phyloP scores from a whole-genome alignment of 495 filamentous ascomycete genomes.

The Lasiosphaeriaceae sp. region DNA sequence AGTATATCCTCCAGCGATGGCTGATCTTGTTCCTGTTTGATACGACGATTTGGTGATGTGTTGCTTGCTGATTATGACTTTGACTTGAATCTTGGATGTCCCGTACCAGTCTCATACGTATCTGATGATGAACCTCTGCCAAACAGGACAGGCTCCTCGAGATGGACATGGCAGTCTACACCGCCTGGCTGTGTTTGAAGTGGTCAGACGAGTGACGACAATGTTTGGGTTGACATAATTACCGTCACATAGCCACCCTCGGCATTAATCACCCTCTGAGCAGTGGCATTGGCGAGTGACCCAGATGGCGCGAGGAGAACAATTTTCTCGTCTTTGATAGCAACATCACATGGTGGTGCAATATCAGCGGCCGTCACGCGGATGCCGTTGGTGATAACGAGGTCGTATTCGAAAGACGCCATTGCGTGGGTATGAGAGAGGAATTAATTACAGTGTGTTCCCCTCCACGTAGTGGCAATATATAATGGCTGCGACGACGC shows the following conservation, averaged over 20 bases:
- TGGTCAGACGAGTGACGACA: background rate
- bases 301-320: slow-evolving; percentile 38
- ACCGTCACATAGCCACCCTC: slow-evolving; percentile 49
- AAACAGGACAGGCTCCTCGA: slow-evolving; percentile 41
- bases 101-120: slow-evolving; percentile 40
- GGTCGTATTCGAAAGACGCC: slow-evolving; percentile 42
- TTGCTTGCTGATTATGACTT: background rate
- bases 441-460: no score
- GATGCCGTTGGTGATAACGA: slow-evolving; percentile 44
- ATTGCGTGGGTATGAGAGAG: no score
- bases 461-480: no score
- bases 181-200: slow-evolving; percentile 30
- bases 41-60: background rate
- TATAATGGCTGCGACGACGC: no score
- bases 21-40: slow-evolving; percentile 50
- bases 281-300: slow-evolving; percentile 19
- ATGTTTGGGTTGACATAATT: slow-evolving; percentile 1
- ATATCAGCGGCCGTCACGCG: slow-evolving; percentile 47
- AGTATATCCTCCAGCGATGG: slow-evolving; percentile 58
- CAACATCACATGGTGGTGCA: slow-evolving; percentile 47
- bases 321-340: slow-evolving; percentile 51
- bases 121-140: slow-evolving; percentile 49
- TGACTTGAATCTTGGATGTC: background rate
- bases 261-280: slow-evolving; percentile 43
- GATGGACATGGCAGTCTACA: slow-evolving; percentile 45